Percentiles rank a stretch among this genome's conserved stretches.
phyloP scores from a whole-genome alignment of 208 protist genomes.

The Acanthamoeba triangularis region DNA sequence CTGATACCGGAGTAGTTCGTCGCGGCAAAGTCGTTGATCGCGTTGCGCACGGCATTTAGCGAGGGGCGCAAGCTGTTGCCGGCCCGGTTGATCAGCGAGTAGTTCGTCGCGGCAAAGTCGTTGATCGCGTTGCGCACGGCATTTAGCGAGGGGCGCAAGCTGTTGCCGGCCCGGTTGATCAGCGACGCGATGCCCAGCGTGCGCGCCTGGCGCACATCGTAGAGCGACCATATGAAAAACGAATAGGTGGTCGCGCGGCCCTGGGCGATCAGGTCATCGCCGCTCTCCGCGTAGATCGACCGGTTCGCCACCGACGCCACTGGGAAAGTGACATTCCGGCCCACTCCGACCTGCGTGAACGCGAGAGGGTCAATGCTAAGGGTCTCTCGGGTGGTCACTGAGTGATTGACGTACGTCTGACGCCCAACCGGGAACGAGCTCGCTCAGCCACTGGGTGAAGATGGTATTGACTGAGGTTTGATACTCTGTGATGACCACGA shows the following conservation, averaged over 20 bases:
- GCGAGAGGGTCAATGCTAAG: too few relatives aligned
- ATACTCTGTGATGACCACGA: neutral
- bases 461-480: neutral
- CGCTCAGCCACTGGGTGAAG: neutral
- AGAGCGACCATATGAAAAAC: neutral
- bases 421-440: neutral
- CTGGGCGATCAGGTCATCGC: neutral
- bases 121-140: neutral
- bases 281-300: neutral
- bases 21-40: neutral
- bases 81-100: neutral
- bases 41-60: neutral
- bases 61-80: neutral
- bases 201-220: neutral
- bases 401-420: neutral
- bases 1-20: neutral
- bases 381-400: neutral
- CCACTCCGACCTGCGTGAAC: neutral
- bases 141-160: neutral
- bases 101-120: slow-evolving; percentile 10
- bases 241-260: neutral
- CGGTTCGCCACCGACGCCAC: neutral
- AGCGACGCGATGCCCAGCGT: neutral
- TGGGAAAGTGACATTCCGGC: neutral
- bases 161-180: slow-evolving; percentile 2